phyloP scores from a whole-genome alignment of 1,284 basidiomycete genomes.

The Ceraceosorus bombacis region DNA sequence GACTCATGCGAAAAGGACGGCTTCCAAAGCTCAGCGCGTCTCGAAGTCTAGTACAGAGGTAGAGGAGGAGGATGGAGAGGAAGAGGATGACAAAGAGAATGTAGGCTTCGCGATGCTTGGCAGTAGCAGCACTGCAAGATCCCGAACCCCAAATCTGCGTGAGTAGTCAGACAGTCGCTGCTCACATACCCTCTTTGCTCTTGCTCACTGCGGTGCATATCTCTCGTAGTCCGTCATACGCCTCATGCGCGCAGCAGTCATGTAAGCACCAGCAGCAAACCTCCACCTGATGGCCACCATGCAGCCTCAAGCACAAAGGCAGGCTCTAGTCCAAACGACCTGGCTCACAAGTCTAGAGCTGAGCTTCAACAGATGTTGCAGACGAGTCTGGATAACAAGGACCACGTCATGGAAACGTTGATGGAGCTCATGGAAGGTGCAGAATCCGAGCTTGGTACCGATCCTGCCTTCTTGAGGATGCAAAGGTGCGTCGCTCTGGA shows the following conservation, averaged over 20 bases:
- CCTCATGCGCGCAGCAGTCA: too few species aligned
- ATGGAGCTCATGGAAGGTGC: neutral
- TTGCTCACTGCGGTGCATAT: too few species aligned
- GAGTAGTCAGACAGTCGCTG: too few species aligned
- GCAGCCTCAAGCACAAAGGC: too few species aligned
- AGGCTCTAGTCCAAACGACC: conserved; percentile 5
- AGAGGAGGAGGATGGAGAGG: conserved; percentile 5
- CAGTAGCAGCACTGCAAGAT: too few species aligned
- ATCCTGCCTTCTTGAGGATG: neutral
- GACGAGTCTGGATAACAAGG: neutral
- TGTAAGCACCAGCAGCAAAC: too few species aligned
- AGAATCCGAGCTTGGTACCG: neutral
- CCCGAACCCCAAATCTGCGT: too few species aligned
- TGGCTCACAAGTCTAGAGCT: conserved; percentile 12
- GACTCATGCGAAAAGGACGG: too few species aligned
- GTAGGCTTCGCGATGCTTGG: conserved; percentile 11
- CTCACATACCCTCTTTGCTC: too few species aligned
- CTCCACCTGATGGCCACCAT: too few species aligned
- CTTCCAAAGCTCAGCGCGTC: too few species aligned
- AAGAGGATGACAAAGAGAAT: conserved; percentile 16
- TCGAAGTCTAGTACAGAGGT: conserved; percentile 1
- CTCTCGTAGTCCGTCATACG: too few species aligned
- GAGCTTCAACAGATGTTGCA: conserved; percentile 10
- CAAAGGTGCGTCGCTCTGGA: neutral
- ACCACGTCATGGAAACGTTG: neutral